These are phyloP conservation scores for Gaeumannomyces sp. DNA, from an alignment of 2,329 filamentous ascomycete species.

Conservation along the genomic window DNA sequence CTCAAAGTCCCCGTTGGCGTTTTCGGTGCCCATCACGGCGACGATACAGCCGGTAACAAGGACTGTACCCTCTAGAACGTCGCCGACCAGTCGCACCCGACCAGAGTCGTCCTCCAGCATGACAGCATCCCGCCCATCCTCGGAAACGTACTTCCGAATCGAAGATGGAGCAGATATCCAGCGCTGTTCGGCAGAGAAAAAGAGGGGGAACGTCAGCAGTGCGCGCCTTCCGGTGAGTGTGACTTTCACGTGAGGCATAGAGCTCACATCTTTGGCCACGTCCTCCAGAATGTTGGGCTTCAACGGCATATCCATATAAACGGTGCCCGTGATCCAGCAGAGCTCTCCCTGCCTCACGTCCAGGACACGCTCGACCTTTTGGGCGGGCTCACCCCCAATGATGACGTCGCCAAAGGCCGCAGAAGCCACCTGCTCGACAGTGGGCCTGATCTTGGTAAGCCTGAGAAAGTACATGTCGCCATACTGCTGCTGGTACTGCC, in stretches of 20 bases:
- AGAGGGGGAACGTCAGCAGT: background rate
- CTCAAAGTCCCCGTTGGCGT: slow-evolving; percentile 84
- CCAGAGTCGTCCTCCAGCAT: slow-evolving; percentile 97
- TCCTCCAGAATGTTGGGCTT: slow-evolving; percentile 97
- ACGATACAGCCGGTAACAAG: slow-evolving; percentile 91
- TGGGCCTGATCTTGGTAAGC: slow-evolving; percentile 78
- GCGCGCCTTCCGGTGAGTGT: too few species aligned
- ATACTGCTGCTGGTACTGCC: slow-evolving; percentile 90
- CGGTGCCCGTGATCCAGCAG: slow-evolving; percentile 90
- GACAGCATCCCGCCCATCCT: slow-evolving; percentile 55
- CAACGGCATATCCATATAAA: slow-evolving; percentile 94
- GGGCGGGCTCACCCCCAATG: slow-evolving; percentile 69
- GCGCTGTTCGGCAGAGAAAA: slow-evolving; percentile 46
- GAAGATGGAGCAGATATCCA: slow-evolving; percentile 81
- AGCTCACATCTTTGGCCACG: slow-evolving; percentile 77
- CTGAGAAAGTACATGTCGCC: slow-evolving; percentile 97
- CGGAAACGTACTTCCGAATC: slow-evolving; percentile 67
- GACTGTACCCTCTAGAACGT: slow-evolving; percentile 57
- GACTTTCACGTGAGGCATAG: background rate
- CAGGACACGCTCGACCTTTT: slow-evolving; percentile 77
- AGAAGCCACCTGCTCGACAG: slow-evolving; percentile 66
- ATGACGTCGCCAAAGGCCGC: slow-evolving; percentile 73
- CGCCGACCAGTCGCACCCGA: slow-evolving; percentile 71
- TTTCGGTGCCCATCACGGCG: slow-evolving; percentile 92
- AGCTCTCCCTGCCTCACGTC: slow-evolving; percentile 93